Evolutionary conservation across 345 rosid species (phyloP).

Genomic region (Laguncularia racemosa): DNA sequence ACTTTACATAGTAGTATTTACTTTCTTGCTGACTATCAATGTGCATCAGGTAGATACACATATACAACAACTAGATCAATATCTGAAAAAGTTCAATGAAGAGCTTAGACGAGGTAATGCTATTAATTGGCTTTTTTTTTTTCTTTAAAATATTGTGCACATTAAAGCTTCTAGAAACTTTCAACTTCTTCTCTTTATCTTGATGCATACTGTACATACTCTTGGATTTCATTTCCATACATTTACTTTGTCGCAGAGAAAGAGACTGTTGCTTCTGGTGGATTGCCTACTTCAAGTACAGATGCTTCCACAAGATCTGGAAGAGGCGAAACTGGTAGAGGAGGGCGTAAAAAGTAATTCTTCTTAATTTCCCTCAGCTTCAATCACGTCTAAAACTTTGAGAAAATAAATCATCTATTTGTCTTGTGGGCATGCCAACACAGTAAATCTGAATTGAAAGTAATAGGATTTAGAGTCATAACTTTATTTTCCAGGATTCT

Average conservation of each 20-base stretch:
- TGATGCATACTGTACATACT: background rate
- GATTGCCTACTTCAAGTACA: conserved; percentile 30
- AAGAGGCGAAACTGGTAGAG: conserved; percentile 79
- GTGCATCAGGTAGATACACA: conserved; percentile 82
- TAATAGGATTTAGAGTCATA: too few species aligned
- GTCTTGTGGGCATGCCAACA: too few species aligned
- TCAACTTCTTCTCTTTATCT: background rate
- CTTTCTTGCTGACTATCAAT: background rate
- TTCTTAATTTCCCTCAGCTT: conserved; percentile 4
- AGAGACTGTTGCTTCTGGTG: conserved; percentile 43
- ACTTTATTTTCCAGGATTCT: too few species aligned
- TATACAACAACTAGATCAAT: conserved; percentile 91
- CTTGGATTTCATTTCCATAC: background rate
- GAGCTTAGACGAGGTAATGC: conserved; percentile 68
- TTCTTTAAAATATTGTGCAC: background rate
- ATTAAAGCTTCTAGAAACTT: background rate
- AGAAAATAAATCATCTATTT: too few species aligned
- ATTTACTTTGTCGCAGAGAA: conserved; percentile 39
- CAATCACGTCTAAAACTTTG: too few species aligned
- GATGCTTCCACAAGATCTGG: conserved; percentile 52
- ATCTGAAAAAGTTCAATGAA: conserved; percentile 67
- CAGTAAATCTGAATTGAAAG: too few species aligned
- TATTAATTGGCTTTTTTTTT: conserved; percentile 5
- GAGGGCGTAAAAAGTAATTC: conserved; percentile 89
- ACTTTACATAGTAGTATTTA: too few species aligned